phyloP scores from a whole-genome alignment of 1,284 basidiomycete species.

The Garcileccinum viscosum region DNA sequence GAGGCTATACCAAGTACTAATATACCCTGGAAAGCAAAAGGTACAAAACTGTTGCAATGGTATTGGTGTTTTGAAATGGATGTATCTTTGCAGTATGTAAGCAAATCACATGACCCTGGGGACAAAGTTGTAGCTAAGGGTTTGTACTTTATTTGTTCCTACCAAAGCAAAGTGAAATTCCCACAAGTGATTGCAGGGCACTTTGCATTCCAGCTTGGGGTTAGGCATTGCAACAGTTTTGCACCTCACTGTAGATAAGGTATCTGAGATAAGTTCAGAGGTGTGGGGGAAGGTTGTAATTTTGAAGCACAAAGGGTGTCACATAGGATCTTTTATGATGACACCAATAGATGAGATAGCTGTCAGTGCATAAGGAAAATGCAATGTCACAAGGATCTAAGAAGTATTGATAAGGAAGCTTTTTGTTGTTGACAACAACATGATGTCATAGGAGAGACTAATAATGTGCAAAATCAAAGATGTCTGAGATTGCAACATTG shows the following conservation, averaged over 20 bases:
- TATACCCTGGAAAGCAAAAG: too few species aligned
- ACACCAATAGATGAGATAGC: conserved; percentile 36
- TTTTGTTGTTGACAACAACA: conserved; percentile 32
- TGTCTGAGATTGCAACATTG: conserved; percentile 29
- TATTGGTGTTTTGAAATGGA: too few species aligned
- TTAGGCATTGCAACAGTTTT: too few species aligned
- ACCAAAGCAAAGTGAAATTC: too few species aligned
- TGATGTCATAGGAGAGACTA: conserved; percentile 14
- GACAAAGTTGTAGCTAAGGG: too few species aligned
- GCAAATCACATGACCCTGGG: too few species aligned
- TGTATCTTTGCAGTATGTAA: too few species aligned
- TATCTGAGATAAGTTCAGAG: background rate
- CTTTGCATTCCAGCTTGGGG: too few species aligned
- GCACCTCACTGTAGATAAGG: conserved; percentile 1
- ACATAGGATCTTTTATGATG: background rate
- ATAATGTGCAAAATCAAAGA: conserved; percentile 22
- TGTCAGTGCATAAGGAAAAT: conserved; percentile 37
- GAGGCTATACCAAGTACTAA: too few species aligned
- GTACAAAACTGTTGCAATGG: too few species aligned
- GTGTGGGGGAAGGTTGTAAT: conserved; percentile 1
- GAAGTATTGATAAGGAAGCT: conserved; percentile 35
- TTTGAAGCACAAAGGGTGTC: background rate
- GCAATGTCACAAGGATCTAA: conserved; percentile 38
- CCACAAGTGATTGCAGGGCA: too few species aligned
- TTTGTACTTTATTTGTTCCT: too few species aligned